These are phyloP conservation scores for Rhodotorula sphaerocarpa DNA, from an alignment of 768 basidiomycete genomes.

Conservation along the genomic window DNA sequence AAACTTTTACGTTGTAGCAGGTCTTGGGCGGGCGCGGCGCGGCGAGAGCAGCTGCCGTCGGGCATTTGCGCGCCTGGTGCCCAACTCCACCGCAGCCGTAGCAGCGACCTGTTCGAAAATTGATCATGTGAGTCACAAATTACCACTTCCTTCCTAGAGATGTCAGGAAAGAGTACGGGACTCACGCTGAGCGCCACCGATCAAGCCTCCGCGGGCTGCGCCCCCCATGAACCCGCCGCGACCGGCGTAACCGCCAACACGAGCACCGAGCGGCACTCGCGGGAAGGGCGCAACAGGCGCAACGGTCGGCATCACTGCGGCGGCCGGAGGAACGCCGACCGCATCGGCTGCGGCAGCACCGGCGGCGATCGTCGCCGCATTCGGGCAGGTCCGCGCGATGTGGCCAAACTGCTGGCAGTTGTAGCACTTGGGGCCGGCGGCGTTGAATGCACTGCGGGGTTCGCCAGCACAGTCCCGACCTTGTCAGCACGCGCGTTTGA, in stretches of 20 bases:
- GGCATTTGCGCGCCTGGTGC: conserved; percentile 21
- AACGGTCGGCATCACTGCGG: neutral
- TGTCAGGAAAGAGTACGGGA: neutral
- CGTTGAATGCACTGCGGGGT: conserved; percentile 6
- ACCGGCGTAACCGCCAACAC: conserved; percentile 3
- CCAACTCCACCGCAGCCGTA: conserved; percentile 27
- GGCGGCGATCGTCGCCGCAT: neutral
- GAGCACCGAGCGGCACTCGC: conserved; percentile 2
- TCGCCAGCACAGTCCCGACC: too few relatives aligned
- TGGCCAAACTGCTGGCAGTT: conserved; percentile 28
- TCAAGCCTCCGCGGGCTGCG: conserved; percentile 11
- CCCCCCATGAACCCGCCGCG: conserved; percentile 22
- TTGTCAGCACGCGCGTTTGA: neutral
- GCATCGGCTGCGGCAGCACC: neutral
- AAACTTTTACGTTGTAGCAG: conserved; percentile 15
- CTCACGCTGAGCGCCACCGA: neutral
- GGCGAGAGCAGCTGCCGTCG: neutral
- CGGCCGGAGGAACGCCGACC: conserved; percentile 6
- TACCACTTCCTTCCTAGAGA: neutral
- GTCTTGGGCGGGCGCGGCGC: conserved; percentile 4
- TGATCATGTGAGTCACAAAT: too few relatives aligned
- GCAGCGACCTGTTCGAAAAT: conserved; percentile 18
- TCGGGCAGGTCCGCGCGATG: conserved; percentile 33
- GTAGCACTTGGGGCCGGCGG: conserved; percentile 23
- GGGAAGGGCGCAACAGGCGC: conserved; percentile 51